phyloP scores from a whole-genome alignment of 2,329 filamentous ascomycete genomes.

The Fusarium robinianum region DNA sequence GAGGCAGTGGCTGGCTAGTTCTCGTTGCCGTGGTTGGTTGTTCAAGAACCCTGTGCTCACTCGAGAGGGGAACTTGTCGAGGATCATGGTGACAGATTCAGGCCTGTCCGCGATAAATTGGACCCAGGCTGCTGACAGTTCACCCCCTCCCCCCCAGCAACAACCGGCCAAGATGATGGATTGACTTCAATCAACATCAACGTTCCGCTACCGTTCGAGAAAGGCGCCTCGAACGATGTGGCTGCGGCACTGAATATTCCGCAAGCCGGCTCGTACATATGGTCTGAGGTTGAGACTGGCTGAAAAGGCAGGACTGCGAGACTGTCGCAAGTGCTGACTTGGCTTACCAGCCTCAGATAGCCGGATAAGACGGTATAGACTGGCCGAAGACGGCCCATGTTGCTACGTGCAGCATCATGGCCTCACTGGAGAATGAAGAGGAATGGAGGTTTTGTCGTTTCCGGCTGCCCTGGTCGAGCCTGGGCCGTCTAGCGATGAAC shows the following conservation, averaged over 20 bases:
- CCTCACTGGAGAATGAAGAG: slow-evolving; percentile 9
- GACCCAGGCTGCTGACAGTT: no score
- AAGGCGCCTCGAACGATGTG: not conserved
- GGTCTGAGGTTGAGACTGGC: slow-evolving; percentile 7
- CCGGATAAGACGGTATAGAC: no score
- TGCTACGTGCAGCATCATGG: slow-evolving; percentile 1
- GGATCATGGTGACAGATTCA: no score
- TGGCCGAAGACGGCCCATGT: slow-evolving; percentile 5
- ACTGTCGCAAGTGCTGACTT: not conserved
- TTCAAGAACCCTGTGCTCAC: no score
- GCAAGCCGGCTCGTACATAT: no score
- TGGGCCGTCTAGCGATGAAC: slow-evolving; percentile 10
- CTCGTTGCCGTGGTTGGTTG: no score
- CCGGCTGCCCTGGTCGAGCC: slow-evolving; percentile 8
- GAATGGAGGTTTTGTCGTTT: slow-evolving; percentile 16
- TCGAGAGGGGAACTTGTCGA: no score
- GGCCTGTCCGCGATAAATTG: no score
- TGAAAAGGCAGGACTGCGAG: not conserved
- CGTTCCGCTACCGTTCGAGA: not conserved
- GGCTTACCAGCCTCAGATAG: not conserved
- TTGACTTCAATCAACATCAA: slow-evolving; percentile 16
- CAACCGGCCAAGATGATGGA: no score
- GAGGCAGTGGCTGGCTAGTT: no score
- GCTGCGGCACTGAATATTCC: no score
- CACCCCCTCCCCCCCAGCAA: no score